Conservation (phyloP, 2,329 filamentous ascomycete species). For the Exophiala spinifera region DNA sequence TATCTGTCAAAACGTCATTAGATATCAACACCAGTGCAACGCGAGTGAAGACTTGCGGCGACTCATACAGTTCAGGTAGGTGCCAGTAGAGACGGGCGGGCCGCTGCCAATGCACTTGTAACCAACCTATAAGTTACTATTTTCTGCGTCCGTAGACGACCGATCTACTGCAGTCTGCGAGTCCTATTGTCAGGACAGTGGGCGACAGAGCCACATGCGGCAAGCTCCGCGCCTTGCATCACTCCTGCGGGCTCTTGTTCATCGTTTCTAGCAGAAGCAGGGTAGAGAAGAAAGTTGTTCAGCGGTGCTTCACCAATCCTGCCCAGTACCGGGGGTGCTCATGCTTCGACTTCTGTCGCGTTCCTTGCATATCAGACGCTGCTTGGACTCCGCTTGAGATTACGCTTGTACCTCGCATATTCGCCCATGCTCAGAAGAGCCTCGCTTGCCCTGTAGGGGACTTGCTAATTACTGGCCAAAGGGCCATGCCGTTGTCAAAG, state of each 20-base stretch:
- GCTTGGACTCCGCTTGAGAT: constrained; percentile 3
- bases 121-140: neutral
- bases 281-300: neutral
- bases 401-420: constrained; percentile 5
- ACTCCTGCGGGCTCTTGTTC: neutral
- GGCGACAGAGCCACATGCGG: neutral
- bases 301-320: neutral
- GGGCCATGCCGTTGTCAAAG: neutral
- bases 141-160: too few relatives aligned
- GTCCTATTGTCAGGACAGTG: too few relatives aligned
- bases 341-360: constrained; percentile 15
- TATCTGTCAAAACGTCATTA: constrained; percentile 8
- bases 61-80: too few relatives aligned
- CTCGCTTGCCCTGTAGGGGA: neutral
- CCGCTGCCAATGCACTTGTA: neutral
- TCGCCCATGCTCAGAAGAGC: constrained; percentile 5
- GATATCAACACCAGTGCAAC: neutral
- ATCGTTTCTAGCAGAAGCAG: neutral
- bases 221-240: neutral
- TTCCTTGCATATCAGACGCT: constrained; percentile 24
- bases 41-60: too few relatives aligned
- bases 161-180: too few relatives aligned
- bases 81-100: neutral
- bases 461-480: neutral
- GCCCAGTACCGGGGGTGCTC: constrained; percentile 1